These are phyloP conservation scores for Lipomyces chichibuensis DNA, from an alignment of 805 yeast genomes.

Conservation along the genomic window DNA sequence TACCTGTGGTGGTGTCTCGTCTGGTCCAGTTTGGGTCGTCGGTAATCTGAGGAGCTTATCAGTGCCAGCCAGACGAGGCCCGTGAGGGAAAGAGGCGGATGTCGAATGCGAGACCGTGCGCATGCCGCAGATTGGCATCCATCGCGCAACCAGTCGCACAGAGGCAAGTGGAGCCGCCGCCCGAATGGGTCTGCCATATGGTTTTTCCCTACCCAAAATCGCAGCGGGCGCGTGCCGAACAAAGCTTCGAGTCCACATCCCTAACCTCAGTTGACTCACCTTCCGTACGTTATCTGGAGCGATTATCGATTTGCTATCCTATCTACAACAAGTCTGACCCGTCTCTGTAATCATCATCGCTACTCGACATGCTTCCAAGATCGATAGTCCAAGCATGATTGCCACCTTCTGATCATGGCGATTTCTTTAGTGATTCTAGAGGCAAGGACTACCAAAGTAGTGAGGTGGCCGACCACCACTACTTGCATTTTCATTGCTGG, in stretches of 20 bases:
- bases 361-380: background rate
- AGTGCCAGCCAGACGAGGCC: background rate
- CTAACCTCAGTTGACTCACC: background rate
- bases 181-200: background rate
- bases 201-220: too few relatives aligned
- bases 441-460: too few relatives aligned
- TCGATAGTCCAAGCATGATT: background rate
- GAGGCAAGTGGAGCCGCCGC: constrained; percentile 1
- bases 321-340: background rate
- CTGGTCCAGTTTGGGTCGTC: background rate
- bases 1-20: background rate
- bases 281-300: background rate
- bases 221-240: background rate
- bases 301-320: background rate
- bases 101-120: background rate
- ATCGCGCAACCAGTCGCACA: background rate
- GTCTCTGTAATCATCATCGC: background rate
- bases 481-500: too few relatives aligned
- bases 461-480: too few relatives aligned
- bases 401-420: too few relatives aligned
- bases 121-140: background rate
- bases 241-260: background rate
- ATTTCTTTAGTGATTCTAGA: too few relatives aligned
- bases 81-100: background rate
- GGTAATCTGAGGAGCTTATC: background rate